phyloP scores from a whole-genome alignment of 805 yeast species.

The Monosporozyma aerobia region DNA sequence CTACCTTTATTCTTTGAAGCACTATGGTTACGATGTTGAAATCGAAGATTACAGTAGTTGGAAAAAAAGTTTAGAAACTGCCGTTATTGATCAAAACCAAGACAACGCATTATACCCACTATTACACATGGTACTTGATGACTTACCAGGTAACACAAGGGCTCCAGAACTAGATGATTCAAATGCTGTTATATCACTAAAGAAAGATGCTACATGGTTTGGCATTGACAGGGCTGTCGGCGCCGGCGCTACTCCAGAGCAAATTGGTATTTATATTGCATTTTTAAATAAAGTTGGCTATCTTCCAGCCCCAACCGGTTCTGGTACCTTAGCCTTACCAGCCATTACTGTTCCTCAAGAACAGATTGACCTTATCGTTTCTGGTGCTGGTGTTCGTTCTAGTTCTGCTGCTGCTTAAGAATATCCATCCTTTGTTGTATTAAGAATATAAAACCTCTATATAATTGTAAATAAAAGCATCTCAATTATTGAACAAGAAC shows the following conservation, averaged over 20 bases:
- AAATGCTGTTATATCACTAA: conserved; percentile 67
- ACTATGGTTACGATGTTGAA: conserved; percentile 64
- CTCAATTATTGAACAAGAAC: conserved; percentile 76
- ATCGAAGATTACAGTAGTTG: conserved; percentile 65
- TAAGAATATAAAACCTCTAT: neutral
- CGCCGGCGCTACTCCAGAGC: conserved; percentile 58
- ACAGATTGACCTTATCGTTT: conserved; percentile 45
- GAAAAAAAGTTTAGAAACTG: conserved; percentile 67
- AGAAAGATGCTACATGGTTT: conserved; percentile 50
- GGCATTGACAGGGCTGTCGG: conserved; percentile 64
- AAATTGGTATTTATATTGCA: conserved; percentile 67
- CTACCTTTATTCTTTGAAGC: conserved; percentile 54
- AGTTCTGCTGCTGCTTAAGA: conserved; percentile 39
- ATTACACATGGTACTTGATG: conserved; percentile 87
- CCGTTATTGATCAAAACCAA: conserved; percentile 61
- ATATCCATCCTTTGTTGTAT: neutral
- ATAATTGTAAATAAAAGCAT: neutral
- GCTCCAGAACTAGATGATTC: conserved; percentile 93
- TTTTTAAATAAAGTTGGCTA: conserved; percentile 76
- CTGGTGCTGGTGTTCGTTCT: conserved; percentile 72
- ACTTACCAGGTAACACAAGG: conserved; percentile 80
- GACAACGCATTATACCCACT: conserved; percentile 89
- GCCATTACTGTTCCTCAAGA: conserved; percentile 44
- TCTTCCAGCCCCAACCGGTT: conserved; percentile 50
- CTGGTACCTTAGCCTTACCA: conserved; percentile 44